Base-by-base conservation (phyloP, 176 grass and related monocot genomes). In the Microstegium vimineum region DNA sequence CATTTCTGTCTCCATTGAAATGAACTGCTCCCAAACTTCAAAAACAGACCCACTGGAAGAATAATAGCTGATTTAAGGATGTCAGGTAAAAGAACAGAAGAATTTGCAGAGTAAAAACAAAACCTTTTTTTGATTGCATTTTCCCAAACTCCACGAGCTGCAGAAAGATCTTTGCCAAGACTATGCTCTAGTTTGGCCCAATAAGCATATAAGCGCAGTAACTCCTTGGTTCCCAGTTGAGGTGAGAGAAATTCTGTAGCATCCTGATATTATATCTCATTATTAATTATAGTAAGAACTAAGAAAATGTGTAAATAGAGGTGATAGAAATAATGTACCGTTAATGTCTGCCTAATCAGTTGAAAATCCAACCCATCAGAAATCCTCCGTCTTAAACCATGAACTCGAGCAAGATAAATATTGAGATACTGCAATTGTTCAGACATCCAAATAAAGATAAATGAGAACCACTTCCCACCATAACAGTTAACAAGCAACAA, bases 111-210 rank as follows among this genome's bases (percentile, higher is more conserved):
- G 65, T 12, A 79, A 74, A 34, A 65, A 65, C 10, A 46, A 85
- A 57, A 99, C 96, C 96, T 99, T 86, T 91, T 99, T 51, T 89
- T 99, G 20, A 92, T 59, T 79, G 81, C 52, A 68, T 83, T 93
- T 89, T 99, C 96, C 96, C 96, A 99, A 79, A 99, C 87, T 78
- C 79, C 85, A 71, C 93, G 90, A 69, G 91, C 89, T 83, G 90
- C 90, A 80, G 74, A 68, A 35, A 88, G 36, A 83, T 95, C 90
- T 74, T 95, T 95, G 51, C 89, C 91, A 85, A 99, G 81, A 86
- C 82, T 90, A 77, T 71, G 22, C 85, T 99, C 96, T 80, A 95
- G 79, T 78, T 78, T 84, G 81, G 96, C 88, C 93, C 96, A 95
- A 78, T 99, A 95, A 8, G 74, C 66, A 73, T 99, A 66, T 60